phyloP scores from a whole-genome alignment of 305 asterid genomes.

The Fraxinus platypoda region DNA sequence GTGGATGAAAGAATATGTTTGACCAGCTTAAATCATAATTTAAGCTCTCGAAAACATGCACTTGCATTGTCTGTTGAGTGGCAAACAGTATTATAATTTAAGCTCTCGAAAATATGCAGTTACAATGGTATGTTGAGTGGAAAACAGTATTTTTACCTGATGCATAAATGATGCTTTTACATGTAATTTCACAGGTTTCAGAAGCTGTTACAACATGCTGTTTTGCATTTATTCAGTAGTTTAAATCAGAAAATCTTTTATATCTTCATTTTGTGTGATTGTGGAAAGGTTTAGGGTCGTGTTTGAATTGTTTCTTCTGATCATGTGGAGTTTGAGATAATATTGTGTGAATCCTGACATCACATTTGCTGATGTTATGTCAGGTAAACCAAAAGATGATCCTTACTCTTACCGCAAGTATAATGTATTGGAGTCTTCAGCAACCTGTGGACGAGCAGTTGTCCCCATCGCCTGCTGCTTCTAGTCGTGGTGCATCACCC shows the following conservation, averaged over 20 bases:
- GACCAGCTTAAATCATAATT: not conserved
- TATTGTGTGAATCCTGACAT: not conserved
- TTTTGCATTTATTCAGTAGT: not conserved
- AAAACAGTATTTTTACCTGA: not conserved
- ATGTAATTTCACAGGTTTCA: not conserved
- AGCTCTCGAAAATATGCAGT: not conserved
- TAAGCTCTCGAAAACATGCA: not conserved
- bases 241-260: not conserved
- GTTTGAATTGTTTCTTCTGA: not conserved
- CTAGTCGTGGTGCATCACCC: constrained; percentile 53
- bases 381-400: constrained; percentile 99
- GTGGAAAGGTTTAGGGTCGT: not conserved
- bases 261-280: not conserved
- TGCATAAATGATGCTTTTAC: not conserved
- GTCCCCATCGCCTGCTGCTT: constrained; percentile 46
- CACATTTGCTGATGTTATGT: constrained; percentile 20
- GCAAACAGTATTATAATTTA: not conserved
- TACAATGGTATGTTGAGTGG: not conserved
- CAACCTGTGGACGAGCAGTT: constrained; percentile 73
- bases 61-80: not conserved
- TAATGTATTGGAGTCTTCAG: constrained; percentile 97
- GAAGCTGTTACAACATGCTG: not conserved
- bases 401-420: constrained; percentile 85
- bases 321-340: not conserved
- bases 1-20: not conserved